Evolutionary conservation across 768 basidiomycete genomes (phyloP).

Genomic region (Hemileccinum impolitum): DNA sequence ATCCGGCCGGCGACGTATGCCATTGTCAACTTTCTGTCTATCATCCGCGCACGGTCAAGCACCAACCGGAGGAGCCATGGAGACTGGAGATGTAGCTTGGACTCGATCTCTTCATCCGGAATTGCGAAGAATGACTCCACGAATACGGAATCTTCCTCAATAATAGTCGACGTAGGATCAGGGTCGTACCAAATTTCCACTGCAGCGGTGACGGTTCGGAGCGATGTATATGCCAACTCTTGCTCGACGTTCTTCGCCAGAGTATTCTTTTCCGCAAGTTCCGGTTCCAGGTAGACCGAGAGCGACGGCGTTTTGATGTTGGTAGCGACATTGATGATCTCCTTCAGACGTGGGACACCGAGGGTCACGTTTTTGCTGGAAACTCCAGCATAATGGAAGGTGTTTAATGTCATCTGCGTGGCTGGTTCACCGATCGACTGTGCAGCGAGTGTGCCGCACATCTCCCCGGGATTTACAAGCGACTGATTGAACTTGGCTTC

Average conservation of each 20-base stretch:
- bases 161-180: slow-evolving; percentile 84
- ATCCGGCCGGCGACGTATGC: slow-evolving; percentile 91
- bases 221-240: slow-evolving; percentile 88
- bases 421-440: slow-evolving; percentile 99
- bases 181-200: slow-evolving; percentile 99
- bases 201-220: slow-evolving; percentile 90
- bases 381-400: slow-evolving; percentile 99
- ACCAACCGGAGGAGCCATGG: slow-evolving; percentile 97
- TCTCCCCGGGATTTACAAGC: slow-evolving; percentile 90
- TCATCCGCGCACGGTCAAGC: slow-evolving; percentile 95
- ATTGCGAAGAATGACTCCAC: slow-evolving; percentile 99
- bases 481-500: slow-evolving; percentile 96
- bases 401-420: slow-evolving; percentile 99
- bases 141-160: slow-evolving; percentile 93
- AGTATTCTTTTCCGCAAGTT: slow-evolving; percentile 56
- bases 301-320: slow-evolving; percentile 98
- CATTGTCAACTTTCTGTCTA: slow-evolving; percentile 96
- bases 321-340: slow-evolving; percentile 98
- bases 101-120: slow-evolving; percentile 93
- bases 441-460: slow-evolving; percentile 97
- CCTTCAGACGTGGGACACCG: slow-evolving; percentile 98
- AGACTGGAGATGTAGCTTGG: slow-evolving; percentile 86
- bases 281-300: slow-evolving; percentile 82
- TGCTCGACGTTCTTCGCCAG: slow-evolving; percentile 88
- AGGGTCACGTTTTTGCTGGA: slow-evolving; percentile 99